Evolutionary conservation across 2,329 filamentous ascomycete species (phyloP).

Genomic region (Ophiobolus disseminans): DNA sequence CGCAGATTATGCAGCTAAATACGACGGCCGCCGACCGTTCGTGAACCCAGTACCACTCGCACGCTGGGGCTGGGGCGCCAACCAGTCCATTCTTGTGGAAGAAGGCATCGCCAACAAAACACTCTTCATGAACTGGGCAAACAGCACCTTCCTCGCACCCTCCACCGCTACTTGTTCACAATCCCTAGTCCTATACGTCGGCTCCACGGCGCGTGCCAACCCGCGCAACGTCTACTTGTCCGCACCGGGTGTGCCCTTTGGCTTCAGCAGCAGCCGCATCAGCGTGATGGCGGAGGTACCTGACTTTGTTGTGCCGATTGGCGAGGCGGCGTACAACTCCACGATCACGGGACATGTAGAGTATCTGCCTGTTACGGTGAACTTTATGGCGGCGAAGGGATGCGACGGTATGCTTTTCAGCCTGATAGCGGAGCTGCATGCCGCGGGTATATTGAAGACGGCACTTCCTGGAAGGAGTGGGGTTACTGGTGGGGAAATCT

Average conservation of each 20-base stretch:
- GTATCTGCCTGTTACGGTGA: constrained; percentile 64
- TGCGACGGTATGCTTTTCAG: constrained; percentile 67
- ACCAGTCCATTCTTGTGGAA: constrained; percentile 46
- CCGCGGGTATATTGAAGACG: constrained; percentile 56
- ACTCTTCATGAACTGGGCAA: constrained; percentile 58
- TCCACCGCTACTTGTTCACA: constrained; percentile 57
- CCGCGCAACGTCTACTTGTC: constrained; percentile 56
- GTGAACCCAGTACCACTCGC: constrained; percentile 58
- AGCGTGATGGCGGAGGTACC: constrained; percentile 57
- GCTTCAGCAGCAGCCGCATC: constrained; percentile 58
- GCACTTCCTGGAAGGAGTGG: constrained; percentile 54
- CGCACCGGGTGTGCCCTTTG: constrained; percentile 55
- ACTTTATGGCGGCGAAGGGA: constrained; percentile 64
- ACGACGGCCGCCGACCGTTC: constrained; percentile 57
- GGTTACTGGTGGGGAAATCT: constrained; percentile 50
- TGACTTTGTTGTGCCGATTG: constrained; percentile 56
- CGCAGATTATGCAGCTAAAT: constrained; percentile 55
- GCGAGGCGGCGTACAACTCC: constrained; percentile 54
- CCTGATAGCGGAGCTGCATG: constrained; percentile 60
- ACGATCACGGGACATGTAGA: constrained; percentile 59
- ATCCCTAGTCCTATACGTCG: constrained; percentile 59
- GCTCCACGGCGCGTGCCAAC: constrained; percentile 45
- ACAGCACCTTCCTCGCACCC: constrained; percentile 53
- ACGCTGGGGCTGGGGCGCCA: constrained; percentile 58
- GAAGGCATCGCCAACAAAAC: constrained; percentile 60